Evolutionary conservation across 2,329 filamentous ascomycete genomes (phyloP).

Genomic region (Talaromyces sp.): DNA sequence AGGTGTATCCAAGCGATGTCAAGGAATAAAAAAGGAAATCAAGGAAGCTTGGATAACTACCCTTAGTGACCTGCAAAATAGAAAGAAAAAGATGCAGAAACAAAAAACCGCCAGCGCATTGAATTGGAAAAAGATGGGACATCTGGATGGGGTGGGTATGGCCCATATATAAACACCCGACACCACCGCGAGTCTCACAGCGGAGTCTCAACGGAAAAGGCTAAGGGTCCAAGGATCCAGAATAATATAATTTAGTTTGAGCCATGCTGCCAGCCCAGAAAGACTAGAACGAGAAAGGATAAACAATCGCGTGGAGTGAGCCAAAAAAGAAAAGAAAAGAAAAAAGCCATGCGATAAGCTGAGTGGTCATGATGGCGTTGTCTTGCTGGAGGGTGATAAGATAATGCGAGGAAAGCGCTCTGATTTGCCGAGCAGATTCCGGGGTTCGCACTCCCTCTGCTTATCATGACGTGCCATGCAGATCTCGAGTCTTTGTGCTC

Average conservation of each 20-base stretch:
- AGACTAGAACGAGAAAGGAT: neutral
- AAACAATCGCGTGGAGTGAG: neutral
- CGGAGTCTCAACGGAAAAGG: neutral
- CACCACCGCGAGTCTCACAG: neutral
- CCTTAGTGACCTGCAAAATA: neutral
- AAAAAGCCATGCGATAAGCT: constrained; percentile 3
- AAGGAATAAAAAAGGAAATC: neutral
- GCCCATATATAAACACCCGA: neutral
- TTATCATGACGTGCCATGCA: constrained; percentile 18
- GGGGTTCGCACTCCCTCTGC: neutral
- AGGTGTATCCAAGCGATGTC: neutral
- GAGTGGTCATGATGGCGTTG: constrained; percentile 9
- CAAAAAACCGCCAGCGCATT: neutral
- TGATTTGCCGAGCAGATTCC: neutral
- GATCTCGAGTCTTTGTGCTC: neutral
- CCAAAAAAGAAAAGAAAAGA: neutral
- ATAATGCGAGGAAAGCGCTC: neutral
- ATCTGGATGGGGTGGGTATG: neutral
- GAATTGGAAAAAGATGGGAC: neutral
- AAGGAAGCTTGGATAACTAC: neutral
- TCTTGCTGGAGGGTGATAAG: neutral
- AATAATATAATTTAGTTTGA: neutral
- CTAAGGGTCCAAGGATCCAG: neutral
- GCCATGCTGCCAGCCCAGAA: neutral
- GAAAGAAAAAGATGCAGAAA: neutral